These are phyloP conservation scores for Hymenochaete sp. DNA, from an alignment of 1,284 basidiomycete genomes.

Conservation along the genomic window DNA sequence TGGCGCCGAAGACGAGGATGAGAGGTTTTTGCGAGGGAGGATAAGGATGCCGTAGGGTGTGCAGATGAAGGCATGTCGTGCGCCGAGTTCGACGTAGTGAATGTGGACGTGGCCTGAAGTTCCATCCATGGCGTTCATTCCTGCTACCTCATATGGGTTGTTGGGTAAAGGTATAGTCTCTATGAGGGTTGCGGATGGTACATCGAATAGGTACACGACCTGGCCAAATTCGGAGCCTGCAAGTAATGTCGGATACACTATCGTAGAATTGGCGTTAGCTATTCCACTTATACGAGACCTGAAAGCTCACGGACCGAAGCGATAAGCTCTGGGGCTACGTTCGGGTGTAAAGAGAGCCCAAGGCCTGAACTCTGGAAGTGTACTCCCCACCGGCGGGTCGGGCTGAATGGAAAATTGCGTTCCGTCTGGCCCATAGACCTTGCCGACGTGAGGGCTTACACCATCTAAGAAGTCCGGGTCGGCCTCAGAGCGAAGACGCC, in stretches of 20 bases:
- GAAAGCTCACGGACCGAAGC: too few relatives aligned
- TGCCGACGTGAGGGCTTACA: constrained; percentile 25
- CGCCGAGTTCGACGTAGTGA: constrained; percentile 59
- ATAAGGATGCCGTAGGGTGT: constrained; percentile 39
- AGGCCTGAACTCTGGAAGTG: constrained; percentile 36
- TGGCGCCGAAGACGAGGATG: constrained; percentile 18
- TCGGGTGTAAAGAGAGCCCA: constrained; percentile 47
- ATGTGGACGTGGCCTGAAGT: too few relatives aligned
- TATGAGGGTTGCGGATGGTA: constrained; percentile 38
- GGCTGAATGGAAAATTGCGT: constrained; percentile 26
- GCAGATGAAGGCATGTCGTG: constrained; percentile 53
- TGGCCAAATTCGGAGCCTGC: constrained; percentile 31
- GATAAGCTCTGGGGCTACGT: constrained; percentile 45
- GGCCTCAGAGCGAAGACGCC: constrained; percentile 39
- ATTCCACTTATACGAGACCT: too few relatives aligned
- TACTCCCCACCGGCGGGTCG: not conserved
- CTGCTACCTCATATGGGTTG: too few relatives aligned
- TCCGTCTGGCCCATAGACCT: constrained; percentile 21
- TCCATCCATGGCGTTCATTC: too few relatives aligned
- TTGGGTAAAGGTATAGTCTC: constrained; percentile 33
- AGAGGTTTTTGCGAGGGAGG: constrained; percentile 44
- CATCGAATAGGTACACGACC: constrained; percentile 51
- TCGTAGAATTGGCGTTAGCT: too few relatives aligned
- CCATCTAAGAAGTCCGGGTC: constrained; percentile 15
- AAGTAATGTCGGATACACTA: constrained; percentile 57